Conservation (phyloP, 179 eudicot species). For the Silene vulgaris region DNA sequence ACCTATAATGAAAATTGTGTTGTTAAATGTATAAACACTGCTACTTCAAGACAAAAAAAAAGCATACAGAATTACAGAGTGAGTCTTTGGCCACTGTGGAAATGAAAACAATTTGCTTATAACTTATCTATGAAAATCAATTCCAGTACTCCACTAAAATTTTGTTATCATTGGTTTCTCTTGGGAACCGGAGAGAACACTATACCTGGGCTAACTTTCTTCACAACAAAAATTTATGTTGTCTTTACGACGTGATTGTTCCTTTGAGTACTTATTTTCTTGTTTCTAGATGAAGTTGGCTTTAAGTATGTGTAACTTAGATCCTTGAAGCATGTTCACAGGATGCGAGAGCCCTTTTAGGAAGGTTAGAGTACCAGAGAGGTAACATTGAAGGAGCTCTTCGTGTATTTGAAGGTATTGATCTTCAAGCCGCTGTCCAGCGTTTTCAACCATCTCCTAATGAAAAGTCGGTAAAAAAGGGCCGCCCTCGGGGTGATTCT, state of each 20-base stretch:
- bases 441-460: slow-evolving; percentile 36
- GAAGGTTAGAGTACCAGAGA: slow-evolving; percentile 44
- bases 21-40: too few relatives aligned
- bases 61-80: too few relatives aligned
- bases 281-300: slow-evolving; percentile 2
- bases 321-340: slow-evolving; percentile 15
- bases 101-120: not conserved
- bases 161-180: not conserved
- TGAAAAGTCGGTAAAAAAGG: slow-evolving; percentile 37
- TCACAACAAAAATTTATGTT: not conserved
- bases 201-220: not conserved
- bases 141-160: not conserved
- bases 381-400: slow-evolving; percentile 50
- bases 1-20: too few relatives aligned
- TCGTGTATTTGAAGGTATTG: slow-evolving; percentile 49
- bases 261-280: not conserved
- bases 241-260: not conserved
- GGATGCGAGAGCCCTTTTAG: slow-evolving; percentile 52
- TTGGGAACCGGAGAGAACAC: not conserved
- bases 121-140: not conserved
- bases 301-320: not conserved
- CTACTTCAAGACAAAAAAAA: too few relatives aligned
- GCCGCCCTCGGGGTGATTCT: slow-evolving; percentile 30
- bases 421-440: slow-evolving; percentile 43
- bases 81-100: too few relatives aligned